Percentiles rank a stretch among this genome's conserved stretches.
Evolutionary conservation across 2,329 filamentous ascomycete genomes (phyloP).

Genomic region (Colletotrichum destructivum): DNA sequence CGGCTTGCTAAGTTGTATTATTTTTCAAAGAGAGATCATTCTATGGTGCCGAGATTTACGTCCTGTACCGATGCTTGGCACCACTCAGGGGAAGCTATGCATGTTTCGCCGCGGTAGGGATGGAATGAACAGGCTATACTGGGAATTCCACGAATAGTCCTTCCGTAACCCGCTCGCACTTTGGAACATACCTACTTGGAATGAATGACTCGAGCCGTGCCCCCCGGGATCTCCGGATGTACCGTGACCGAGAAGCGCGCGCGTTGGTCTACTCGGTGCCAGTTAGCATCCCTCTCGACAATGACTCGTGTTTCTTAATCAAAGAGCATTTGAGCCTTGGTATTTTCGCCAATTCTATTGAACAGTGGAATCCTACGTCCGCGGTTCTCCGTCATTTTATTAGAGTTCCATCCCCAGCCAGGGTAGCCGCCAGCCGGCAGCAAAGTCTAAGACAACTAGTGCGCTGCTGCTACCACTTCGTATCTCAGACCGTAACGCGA

Average conservation of each 20-base stretch:
- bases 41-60: neutral
- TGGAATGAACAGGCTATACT: neutral
- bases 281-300: too few species aligned
- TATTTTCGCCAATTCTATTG: neutral
- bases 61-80: neutral
- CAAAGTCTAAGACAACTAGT: constrained; percentile 1
- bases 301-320: constrained; percentile 4
- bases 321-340: neutral
- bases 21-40: neutral
- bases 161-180: neutral
- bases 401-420: constrained; percentile 12
- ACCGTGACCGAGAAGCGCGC: neutral
- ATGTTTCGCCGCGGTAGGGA: neutral
- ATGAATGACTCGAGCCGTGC: neutral
- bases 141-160: neutral
- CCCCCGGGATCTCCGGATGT: neutral
- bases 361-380: neutral
- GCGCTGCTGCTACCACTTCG: neutral
- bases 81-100: too few species aligned
- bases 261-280: neutral
- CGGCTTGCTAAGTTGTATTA: neutral
- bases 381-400: neutral
- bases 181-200: neutral
- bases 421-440: neutral
- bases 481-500: neutral